These are phyloP conservation scores for Paecilomyces formosus DNA, from an alignment of 2,329 filamentous ascomycete species.

Conservation along the genomic window DNA sequence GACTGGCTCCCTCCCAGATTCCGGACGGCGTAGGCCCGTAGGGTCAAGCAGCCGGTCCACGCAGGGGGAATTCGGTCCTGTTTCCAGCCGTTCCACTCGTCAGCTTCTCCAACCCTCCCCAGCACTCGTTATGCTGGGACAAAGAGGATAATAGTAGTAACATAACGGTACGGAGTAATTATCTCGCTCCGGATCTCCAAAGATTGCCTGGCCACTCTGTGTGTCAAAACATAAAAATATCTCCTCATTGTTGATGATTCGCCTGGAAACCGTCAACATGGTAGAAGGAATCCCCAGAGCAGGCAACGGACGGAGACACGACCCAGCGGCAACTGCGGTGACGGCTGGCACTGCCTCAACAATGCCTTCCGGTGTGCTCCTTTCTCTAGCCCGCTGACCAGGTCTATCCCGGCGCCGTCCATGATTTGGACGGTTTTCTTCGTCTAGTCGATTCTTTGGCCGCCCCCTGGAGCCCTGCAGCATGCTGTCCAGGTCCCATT, in stretches of 20 bases:
- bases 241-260: background rate
- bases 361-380: background rate
- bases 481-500: background rate
- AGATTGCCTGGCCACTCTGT: too few species aligned
- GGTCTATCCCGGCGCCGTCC: background rate
- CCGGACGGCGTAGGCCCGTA: background rate
- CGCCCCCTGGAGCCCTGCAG: background rate
- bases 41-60: background rate
- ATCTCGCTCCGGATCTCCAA: too few species aligned
- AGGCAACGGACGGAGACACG: background rate
- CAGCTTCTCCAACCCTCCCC: background rate
- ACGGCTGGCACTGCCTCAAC: background rate
- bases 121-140: background rate
- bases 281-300: background rate
- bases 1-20: background rate
- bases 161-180: too few species aligned
- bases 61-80: background rate
- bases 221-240: background rate
- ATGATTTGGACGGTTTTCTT: background rate
- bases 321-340: background rate
- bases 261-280: background rate
- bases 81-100: background rate
- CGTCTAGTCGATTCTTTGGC: background rate
- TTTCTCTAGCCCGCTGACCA: background rate
- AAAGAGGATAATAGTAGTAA: background rate